Evolutionary conservation across 495 filamentous ascomycete species (phyloP).

Genomic region (Lophium mytilinum): DNA sequence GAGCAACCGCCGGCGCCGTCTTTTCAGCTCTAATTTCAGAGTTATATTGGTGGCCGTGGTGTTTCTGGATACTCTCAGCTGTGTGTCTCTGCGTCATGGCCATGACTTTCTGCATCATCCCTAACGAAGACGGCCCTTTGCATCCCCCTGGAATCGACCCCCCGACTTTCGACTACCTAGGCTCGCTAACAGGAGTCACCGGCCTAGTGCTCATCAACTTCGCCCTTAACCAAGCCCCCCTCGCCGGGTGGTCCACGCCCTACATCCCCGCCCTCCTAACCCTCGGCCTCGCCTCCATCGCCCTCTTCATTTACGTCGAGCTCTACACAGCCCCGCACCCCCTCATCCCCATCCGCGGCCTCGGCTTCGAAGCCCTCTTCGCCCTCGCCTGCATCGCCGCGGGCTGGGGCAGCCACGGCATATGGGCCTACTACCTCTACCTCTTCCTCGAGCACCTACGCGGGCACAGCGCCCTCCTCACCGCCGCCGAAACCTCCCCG

Average conservation of each 20-base stretch:
- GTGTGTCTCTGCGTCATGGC: slow-evolving; percentile 14
- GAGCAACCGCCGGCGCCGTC: slow-evolving; percentile 16
- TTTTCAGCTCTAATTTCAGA: slow-evolving; percentile 23
- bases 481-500: slow-evolving; percentile 38
- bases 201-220: slow-evolving; percentile 43
- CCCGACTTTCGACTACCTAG: slow-evolving; percentile 20
- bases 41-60: slow-evolving; percentile 27
- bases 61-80: slow-evolving; percentile 21
- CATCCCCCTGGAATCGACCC: not conserved
- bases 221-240: slow-evolving; percentile 46
- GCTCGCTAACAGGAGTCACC: slow-evolving; percentile 25
- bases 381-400: slow-evolving; percentile 40
- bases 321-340: slow-evolving; percentile 33
- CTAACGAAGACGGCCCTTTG: slow-evolving; percentile 3
- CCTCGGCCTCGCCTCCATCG: slow-evolving; percentile 38
- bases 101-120: slow-evolving; percentile 26
- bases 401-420: slow-evolving; percentile 42
- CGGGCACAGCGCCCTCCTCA: slow-evolving; percentile 34
- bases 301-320: slow-evolving; percentile 40
- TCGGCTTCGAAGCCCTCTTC: slow-evolving; percentile 38
- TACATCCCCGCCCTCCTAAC: slow-evolving; percentile 43
- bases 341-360: slow-evolving; percentile 40
- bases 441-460: slow-evolving; percentile 39
- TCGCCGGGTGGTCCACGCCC: slow-evolving; percentile 39
- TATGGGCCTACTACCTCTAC: slow-evolving; percentile 46